Evolutionary conservation across 352 stramenopile genomes (phyloP).

Genomic region (Pythium coloratum): DNA sequence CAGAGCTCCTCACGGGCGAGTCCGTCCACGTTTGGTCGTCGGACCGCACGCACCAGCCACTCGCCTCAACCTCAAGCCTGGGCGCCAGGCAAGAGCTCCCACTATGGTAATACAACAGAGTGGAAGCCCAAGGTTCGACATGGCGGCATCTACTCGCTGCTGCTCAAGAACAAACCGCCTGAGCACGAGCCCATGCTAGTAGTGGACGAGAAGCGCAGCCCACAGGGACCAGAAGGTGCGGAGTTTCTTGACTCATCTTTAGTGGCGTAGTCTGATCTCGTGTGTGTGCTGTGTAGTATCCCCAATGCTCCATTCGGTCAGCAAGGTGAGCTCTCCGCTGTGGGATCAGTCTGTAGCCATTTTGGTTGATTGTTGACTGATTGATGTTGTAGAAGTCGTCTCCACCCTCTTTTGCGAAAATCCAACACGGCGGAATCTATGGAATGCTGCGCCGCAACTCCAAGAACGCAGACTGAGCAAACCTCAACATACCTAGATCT

Average conservation of each 20-base stretch:
- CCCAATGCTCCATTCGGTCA: slow-evolving; percentile 8
- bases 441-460: slow-evolving; percentile 49
- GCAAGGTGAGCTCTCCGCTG: slow-evolving; percentile 13
- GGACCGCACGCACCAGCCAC: background rate
- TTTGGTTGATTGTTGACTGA: background rate
- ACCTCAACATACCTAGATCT: background rate
- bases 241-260: background rate
- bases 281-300: slow-evolving; percentile 3
- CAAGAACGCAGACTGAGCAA: slow-evolving; percentile 4
- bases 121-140: slow-evolving; percentile 61
- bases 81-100: background rate
- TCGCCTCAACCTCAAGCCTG: slow-evolving; percentile 10
- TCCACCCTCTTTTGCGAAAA: slow-evolving; percentile 39
- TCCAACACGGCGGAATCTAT: slow-evolving; percentile 74
- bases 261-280: background rate
- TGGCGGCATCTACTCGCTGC: slow-evolving; percentile 75
- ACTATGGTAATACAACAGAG: slow-evolving; percentile 19
- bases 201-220: slow-evolving; percentile 47
- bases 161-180: slow-evolving; percentile 58
- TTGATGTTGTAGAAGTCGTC: slow-evolving; percentile 15
- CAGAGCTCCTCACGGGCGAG: background rate
- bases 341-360: background rate
- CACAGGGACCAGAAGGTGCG: slow-evolving; percentile 19
- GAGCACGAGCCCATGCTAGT: slow-evolving; percentile 59
- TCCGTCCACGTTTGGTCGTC: slow-evolving; percentile 9